Evolutionary conservation across 345 rosid genomes (phyloP).

Genomic region (Moricandia moricandioides): DNA sequence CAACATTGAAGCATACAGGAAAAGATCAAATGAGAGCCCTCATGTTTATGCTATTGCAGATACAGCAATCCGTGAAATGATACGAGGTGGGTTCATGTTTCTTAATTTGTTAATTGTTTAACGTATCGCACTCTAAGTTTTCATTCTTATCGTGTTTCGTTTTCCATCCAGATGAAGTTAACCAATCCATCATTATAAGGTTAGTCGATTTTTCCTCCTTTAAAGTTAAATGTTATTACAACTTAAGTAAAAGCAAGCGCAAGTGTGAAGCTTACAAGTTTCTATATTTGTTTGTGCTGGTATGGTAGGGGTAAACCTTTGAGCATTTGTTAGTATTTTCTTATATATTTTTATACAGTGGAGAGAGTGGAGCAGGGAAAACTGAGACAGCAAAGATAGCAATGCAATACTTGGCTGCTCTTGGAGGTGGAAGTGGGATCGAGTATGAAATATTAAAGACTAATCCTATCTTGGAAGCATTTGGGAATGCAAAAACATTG

Average conservation of each 20-base stretch:
- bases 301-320: slow-evolving; percentile 4
- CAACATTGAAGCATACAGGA: slow-evolving; percentile 53
- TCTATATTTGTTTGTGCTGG: background rate
- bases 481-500: slow-evolving; percentile 94
- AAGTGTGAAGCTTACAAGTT: background rate
- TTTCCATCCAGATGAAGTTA: slow-evolving; percentile 83
- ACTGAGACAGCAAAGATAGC: slow-evolving; percentile 99
- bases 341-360: slow-evolving; percentile 53
- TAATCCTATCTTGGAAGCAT: slow-evolving; percentile 93
- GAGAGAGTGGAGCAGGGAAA: slow-evolving; percentile 99
- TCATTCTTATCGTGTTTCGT: slow-evolving; percentile 23
- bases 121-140: background rate
- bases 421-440: slow-evolving; percentile 99
- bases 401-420: slow-evolving; percentile 98
- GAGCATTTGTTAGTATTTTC: slow-evolving; percentile 13
- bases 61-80: slow-evolving; percentile 77
- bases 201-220: slow-evolving; percentile 36
- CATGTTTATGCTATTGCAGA: slow-evolving; percentile 80
- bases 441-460: slow-evolving; percentile 95
- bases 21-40: slow-evolving; percentile 51
- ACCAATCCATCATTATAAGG: slow-evolving; percentile 99
- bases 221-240: background rate
- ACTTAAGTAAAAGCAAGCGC: background rate
- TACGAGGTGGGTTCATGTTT: slow-evolving; percentile 60
- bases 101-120: slow-evolving; percentile 12